These are phyloP conservation scores for Pythium oligandrum DNA, from an alignment of 352 stramenopile genomes.

Conservation along the genomic window DNA sequence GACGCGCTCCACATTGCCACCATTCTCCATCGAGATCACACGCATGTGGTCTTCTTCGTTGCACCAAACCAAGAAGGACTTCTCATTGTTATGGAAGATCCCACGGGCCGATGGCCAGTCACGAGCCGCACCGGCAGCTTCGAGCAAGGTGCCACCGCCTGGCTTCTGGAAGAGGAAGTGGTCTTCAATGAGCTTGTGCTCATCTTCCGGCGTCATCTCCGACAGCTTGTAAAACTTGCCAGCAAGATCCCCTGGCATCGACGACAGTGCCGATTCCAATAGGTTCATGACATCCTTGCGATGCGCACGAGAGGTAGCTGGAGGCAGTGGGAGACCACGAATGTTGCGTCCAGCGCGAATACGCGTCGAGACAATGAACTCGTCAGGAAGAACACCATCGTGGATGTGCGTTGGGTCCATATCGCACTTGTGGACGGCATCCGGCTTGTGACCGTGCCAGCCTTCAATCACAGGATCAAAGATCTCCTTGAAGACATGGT, in stretches of 20 bases:
- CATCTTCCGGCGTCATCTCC: conserved; percentile 67
- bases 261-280: conserved; percentile 70
- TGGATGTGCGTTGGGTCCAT: conserved; percentile 67
- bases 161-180: conserved; percentile 88
- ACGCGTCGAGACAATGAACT: conserved; percentile 74
- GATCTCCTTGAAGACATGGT: conserved; percentile 65
- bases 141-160: conserved; percentile 59
- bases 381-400: conserved; percentile 53
- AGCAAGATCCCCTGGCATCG: conserved; percentile 61
- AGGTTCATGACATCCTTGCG: conserved; percentile 84
- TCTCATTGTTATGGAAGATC: conserved; percentile 79
- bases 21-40: conserved; percentile 83
- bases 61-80: conserved; percentile 83
- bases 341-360: conserved; percentile 86
- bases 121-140: conserved; percentile 52
- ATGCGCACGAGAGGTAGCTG: conserved; percentile 73
- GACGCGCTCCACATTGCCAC: conserved; percentile 63
- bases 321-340: conserved; percentile 69
- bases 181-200: conserved; percentile 68
- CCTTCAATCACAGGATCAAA: conserved; percentile 67
- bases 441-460: conserved; percentile 64
- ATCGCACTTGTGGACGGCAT: conserved; percentile 63
- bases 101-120: conserved; percentile 72
- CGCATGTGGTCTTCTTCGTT: conserved; percentile 82
- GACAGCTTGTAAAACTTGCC: conserved; percentile 84